Evolutionary conservation across 805 yeast genomes (phyloP).

Genomic region (Candida insectalens): DNA sequence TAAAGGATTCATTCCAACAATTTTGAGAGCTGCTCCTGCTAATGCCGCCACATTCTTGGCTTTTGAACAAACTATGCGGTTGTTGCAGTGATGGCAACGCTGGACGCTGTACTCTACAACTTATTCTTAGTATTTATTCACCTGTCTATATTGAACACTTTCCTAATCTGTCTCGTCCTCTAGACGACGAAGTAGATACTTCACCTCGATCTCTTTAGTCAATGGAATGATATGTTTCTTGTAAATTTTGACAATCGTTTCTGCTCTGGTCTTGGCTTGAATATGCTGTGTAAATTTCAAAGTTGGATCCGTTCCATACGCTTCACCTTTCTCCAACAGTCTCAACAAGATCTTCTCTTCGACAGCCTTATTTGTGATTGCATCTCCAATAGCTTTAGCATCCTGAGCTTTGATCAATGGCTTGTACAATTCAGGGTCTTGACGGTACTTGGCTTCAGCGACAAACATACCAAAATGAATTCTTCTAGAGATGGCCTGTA

Average conservation of each 20-base stretch:
- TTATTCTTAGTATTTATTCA: too few species aligned
- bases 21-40: slow-evolving; percentile 95
- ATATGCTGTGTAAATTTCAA: slow-evolving; percentile 56
- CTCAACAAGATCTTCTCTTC: slow-evolving; percentile 78
- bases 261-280: slow-evolving; percentile 73
- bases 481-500: slow-evolving; percentile 84
- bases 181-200: slow-evolving; percentile 74
- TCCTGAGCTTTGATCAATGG: slow-evolving; percentile 59
- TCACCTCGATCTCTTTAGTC: slow-evolving; percentile 92
- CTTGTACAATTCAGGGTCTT: slow-evolving; percentile 54
- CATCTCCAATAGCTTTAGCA: slow-evolving; percentile 59
- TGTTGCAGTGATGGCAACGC: slow-evolving; percentile 30
- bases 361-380: slow-evolving; percentile 81
- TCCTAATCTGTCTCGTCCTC: slow-evolving; percentile 33
- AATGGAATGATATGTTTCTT: slow-evolving; percentile 85
- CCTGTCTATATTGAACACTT: too few species aligned
- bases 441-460: slow-evolving; percentile 85
- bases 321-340: slow-evolving; percentile 68
- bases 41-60: slow-evolving; percentile 95
- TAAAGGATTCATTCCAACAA: slow-evolving; percentile 87
- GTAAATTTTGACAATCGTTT: slow-evolving; percentile 72
- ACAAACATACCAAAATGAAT: slow-evolving; percentile 97
- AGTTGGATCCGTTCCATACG: slow-evolving; percentile 84
- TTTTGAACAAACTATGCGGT: slow-evolving; percentile 82
- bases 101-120: too few species aligned